phyloP scores from a whole-genome alignment of 345 rosid species.

The Theobroma cacao region DNA sequence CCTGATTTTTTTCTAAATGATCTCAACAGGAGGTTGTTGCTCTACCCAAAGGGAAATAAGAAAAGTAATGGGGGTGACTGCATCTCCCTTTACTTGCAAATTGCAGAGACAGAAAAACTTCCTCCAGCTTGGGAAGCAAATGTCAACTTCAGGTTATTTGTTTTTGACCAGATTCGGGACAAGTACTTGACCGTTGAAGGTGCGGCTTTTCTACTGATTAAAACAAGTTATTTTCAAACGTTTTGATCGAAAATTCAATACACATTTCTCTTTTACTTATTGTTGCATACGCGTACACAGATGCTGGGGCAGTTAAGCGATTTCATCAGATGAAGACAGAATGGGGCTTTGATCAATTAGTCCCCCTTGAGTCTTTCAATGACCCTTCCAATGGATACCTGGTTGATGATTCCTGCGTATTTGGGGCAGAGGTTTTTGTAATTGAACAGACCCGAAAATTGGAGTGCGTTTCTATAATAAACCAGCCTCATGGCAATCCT shows the following conservation, averaged over 20 bases:
- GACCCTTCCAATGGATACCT: conserved; percentile 34
- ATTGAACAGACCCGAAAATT: conserved; percentile 22
- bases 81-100: background rate
- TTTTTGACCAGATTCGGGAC: background rate
- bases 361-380: conserved; percentile 12
- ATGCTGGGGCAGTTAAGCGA: background rate
- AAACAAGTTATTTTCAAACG: no score
- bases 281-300: background rate
- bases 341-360: conserved; percentile 37
- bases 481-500: background rate
- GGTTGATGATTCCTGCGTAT: conserved; percentile 27
- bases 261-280: no score
- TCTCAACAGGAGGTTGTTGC: background rate
- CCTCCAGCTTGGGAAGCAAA: conserved; percentile 10
- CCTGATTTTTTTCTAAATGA: background rate
- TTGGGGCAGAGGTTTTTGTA: conserved; percentile 42
- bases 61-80: no score
- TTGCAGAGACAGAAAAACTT: background rate
- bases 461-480: conserved; percentile 24
- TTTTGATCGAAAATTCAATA: no score
- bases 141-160: conserved; percentile 1
- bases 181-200: conserved; percentile 13
- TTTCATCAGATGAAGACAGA: conserved; percentile 31
- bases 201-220: no score
- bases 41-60: no score